Evolutionary conservation across 805 yeast species (phyloP).

Genomic region (Wickerhamomyces queroliae): DNA sequence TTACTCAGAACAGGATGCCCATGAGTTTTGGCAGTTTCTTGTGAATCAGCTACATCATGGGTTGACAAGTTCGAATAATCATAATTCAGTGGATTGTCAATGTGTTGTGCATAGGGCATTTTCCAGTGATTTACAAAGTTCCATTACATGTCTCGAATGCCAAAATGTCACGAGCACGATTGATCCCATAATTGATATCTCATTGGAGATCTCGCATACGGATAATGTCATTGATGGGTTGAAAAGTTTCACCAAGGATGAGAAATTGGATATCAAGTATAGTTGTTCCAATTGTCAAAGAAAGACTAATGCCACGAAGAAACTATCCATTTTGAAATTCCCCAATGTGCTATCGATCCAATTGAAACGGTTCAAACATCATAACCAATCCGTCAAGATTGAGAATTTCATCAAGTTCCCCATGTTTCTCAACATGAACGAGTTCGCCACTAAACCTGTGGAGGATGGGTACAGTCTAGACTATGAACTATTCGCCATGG

Average conservation of each 20-base stretch:
- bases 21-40: slow-evolving; percentile 92
- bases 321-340: slow-evolving; percentile 56
- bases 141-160: slow-evolving; percentile 71
- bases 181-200: slow-evolving; percentile 88
- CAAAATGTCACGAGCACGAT: slow-evolving; percentile 48
- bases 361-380: slow-evolving; percentile 58
- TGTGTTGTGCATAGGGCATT: slow-evolving; percentile 84
- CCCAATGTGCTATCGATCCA: slow-evolving; percentile 84
- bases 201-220: slow-evolving; percentile 60
- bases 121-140: slow-evolving; percentile 76
- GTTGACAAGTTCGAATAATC: slow-evolving; percentile 14
- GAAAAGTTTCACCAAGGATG: slow-evolving; percentile 70
- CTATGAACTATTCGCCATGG: slow-evolving; percentile 82
- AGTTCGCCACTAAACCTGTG: slow-evolving; percentile 33
- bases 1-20: slow-evolving; percentile 97
- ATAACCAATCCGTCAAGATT: slow-evolving; percentile 45
- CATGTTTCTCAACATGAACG: slow-evolving; percentile 61
- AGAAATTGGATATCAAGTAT: slow-evolving; percentile 69
- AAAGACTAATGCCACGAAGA: slow-evolving; percentile 64
- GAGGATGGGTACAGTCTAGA: slow-evolving; percentile 32
- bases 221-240: slow-evolving; percentile 56
- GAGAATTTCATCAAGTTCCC: slow-evolving; percentile 75
- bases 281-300: slow-evolving; percentile 62
- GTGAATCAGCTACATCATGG: slow-evolving; percentile 73
- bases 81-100: slow-evolving; percentile 36